phyloP scores from a whole-genome alignment of 2,329 filamentous ascomycete species.

The Rhexocercosporidium sp. region DNA sequence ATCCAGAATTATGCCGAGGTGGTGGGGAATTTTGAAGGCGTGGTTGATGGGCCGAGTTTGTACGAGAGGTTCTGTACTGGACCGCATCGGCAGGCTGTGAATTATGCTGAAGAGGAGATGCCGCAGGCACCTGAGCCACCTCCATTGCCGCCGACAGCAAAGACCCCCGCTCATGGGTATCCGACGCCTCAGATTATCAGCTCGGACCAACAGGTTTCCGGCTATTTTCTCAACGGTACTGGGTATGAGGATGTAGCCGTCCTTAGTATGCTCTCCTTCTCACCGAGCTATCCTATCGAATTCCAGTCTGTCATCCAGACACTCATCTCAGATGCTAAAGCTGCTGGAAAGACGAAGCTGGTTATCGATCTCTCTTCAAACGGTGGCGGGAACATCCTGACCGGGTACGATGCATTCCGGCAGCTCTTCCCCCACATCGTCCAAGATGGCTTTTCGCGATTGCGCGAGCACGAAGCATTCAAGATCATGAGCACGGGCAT shows the following conservation, averaged over 20 bases:
- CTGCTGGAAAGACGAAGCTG: constrained; percentile 59
- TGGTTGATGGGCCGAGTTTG: constrained; percentile 34
- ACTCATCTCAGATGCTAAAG: constrained; percentile 52
- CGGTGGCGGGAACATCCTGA: constrained; percentile 57
- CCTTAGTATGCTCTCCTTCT: constrained; percentile 34
- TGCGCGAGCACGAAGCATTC: constrained; percentile 33
- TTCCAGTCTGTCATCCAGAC: constrained; percentile 36
- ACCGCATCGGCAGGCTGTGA: constrained; percentile 28
- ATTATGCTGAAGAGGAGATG: background rate
- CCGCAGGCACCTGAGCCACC: constrained; percentile 24
- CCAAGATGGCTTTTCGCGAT: constrained; percentile 33
- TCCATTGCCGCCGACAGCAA: constrained; percentile 8
- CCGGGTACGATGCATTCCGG: constrained; percentile 55
- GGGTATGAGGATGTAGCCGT: constrained; percentile 36
- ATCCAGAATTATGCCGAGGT: constrained; percentile 44
- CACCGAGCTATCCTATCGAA: constrained; percentile 28
- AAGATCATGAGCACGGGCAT: constrained; percentile 30
- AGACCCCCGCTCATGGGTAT: constrained; percentile 29
- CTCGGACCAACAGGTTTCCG: constrained; percentile 32
- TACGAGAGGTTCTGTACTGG: constrained; percentile 34
- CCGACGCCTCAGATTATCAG: constrained; percentile 34
- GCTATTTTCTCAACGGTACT: constrained; percentile 35
- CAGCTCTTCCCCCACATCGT: constrained; percentile 43
- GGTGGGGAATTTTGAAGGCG: constrained; percentile 32
- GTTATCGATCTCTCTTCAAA: constrained; percentile 68